Base-by-base conservation (phyloP, 2,329 filamentous ascomycete species). In the Cadophora sp. region DNA sequence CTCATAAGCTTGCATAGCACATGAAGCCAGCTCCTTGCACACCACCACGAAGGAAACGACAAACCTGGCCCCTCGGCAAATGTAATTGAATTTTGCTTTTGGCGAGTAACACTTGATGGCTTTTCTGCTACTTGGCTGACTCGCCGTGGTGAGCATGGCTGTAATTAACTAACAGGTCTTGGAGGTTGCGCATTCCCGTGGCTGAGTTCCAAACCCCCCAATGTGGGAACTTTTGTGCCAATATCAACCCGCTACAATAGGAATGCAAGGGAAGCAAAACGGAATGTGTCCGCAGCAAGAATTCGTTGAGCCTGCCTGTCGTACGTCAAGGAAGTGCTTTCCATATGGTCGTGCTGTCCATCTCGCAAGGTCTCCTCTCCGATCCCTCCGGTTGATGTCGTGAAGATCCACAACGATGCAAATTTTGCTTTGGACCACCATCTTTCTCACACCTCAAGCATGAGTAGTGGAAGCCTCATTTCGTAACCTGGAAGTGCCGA, bases 171-270 rank as follows among this genome's bases (percentile, higher is more conserved):
- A 30, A 30, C 27, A 22, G 30, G 33, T 20, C 51, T 55, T 58
- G 20, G 59, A 56, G 55, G 24, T 50, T 67, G 65, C 65, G 65
- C 62, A 70, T 64, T 59, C 53, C 59, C 58, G 67, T 71, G 69
- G 69, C 69, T 67, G 69, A 69, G 69, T 66, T 69, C 65, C 67
- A 66, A 66, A 53, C 6, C n/a, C n/a, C n/a, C n/a, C 53, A 55
- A 20, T 43, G 61, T 62, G 53, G 53, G 39, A 43, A 45, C 3
- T 14, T 59, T 59, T n/a, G 24, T 20, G 22, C 36, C 36, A 45
- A 30, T 30, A 30, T 30, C 27, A 30, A 6, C 27, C 27, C 27
- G 16, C 41, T 43, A 43, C 56, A 59, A n/a, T n/a, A 13, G 24
- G 9, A 24, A 50, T 43, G 55, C 55, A 41, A 45, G 39, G 36